Percentiles rank a stretch among this genome's conserved stretches.
phyloP scores from a whole-genome alignment of 495 filamentous ascomycete species.

The Darksidea phi region DNA sequence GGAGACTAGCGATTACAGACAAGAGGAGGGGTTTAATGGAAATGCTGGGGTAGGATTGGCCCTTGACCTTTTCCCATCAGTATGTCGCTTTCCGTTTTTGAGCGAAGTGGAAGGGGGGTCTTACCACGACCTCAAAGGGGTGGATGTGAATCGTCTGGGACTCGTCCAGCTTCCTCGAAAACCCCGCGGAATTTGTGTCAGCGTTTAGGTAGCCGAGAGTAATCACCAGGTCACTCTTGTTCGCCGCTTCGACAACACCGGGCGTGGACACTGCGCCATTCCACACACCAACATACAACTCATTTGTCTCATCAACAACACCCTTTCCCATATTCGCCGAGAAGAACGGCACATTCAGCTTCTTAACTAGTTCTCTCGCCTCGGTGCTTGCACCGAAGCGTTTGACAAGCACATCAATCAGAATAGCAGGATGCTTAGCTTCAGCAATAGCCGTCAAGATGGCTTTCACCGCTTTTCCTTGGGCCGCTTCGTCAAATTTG shows the following conservation, averaged over 20 bases:
- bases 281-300: constrained; percentile 41
- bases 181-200: constrained; percentile 44
- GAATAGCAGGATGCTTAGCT: constrained; percentile 40
- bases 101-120: too few species aligned
- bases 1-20: constrained; percentile 15
- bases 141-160: constrained; percentile 37
- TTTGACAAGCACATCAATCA: constrained; percentile 41
- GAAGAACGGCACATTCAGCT: constrained; percentile 35
- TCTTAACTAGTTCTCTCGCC: constrained; percentile 28
- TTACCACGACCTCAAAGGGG: constrained; percentile 34
- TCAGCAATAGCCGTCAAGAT: constrained; percentile 35
- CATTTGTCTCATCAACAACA: constrained; percentile 41
- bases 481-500: constrained; percentile 29
- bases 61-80: constrained; percentile 25
- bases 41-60: constrained; percentile 30
- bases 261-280: constrained; percentile 36
- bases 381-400: constrained; percentile 38
- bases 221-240: constrained; percentile 38
- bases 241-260: constrained; percentile 30
- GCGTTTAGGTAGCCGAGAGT: constrained; percentile 40
- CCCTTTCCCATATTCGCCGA: constrained; percentile 42
- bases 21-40: constrained; percentile 40
- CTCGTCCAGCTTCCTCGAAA: constrained; percentile 34
- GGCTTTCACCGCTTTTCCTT: constrained; percentile 37
- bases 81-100: too few species aligned